Percentiles rank a stretch among this genome's conserved stretches.
phyloP scores from a whole-genome alignment of 257 asterid genomes.

The Salvia rosmarinus region DNA sequence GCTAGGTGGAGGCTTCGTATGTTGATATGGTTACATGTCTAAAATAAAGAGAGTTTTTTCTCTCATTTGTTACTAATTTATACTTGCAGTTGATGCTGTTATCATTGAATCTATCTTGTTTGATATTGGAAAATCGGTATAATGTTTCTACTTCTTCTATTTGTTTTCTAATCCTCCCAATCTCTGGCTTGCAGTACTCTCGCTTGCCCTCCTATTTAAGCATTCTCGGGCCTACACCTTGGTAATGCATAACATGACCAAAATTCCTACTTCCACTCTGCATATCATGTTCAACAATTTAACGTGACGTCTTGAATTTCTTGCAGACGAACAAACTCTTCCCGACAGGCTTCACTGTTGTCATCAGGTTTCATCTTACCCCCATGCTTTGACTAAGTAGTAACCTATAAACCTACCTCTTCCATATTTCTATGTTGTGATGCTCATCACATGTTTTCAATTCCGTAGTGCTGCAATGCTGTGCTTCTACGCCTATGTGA shows the following conservation, averaged over 20 bases:
- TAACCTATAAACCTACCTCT: not conserved
- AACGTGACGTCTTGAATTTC: not conserved
- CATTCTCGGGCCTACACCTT: constrained; percentile 66
- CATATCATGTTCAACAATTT: not conserved
- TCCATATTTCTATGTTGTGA: not conserved
- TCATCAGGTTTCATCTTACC: constrained; percentile 55
- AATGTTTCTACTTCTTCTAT: not conserved
- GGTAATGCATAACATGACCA: constrained; percentile 48
- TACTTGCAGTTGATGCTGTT: too few relatives aligned
- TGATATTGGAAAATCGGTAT: not conserved
- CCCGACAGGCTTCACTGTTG: constrained; percentile 65
- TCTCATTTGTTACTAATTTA: not conserved
- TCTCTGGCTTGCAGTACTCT: constrained; percentile 58
- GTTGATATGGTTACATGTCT: constrained; percentile 7
- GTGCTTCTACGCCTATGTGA: constrained; percentile 80
- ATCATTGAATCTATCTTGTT: constrained; percentile 11
- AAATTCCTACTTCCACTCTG: constrained; percentile 7
- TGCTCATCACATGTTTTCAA: constrained; percentile 5
- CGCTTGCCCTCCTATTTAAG: constrained; percentile 70
- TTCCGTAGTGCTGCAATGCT: constrained; percentile 80
- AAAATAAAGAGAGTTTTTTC: not conserved
- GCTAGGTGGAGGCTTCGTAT: not conserved
- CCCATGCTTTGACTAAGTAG: not conserved
- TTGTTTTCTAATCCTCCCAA: not conserved
- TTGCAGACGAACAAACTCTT: constrained; percentile 60